A percentile compares a stretch with the other conserved stretches of the same genome.
Conservation (phyloP, 2,329 filamentous ascomycete genomes). For the Aspergillus clavatus region DNA sequence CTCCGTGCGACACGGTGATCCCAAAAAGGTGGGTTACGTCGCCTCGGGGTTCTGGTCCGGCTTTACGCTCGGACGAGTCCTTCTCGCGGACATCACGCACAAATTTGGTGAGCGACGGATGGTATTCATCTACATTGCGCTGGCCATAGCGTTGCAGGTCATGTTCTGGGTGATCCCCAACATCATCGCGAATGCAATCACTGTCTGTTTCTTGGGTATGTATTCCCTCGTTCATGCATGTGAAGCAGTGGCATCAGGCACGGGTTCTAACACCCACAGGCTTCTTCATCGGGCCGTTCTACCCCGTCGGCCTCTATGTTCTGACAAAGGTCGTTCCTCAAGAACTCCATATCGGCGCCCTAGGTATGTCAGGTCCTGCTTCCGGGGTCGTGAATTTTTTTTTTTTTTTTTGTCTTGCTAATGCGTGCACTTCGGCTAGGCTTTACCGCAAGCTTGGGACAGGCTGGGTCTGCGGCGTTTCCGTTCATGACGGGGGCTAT, state of each 20-base stretch:
- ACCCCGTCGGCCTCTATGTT: slow-evolving; percentile 22
- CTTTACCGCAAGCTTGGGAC: slow-evolving; percentile 21
- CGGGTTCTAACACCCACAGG: slow-evolving; percentile 13
- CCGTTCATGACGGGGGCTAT: slow-evolving; percentile 22
- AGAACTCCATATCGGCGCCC: slow-evolving; percentile 21
- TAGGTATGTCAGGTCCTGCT: slow-evolving; percentile 13
- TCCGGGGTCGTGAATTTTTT: too few species aligned
- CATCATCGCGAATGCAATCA: slow-evolving; percentile 20
- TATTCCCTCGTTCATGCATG: background rate
- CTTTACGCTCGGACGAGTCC: slow-evolving; percentile 19
- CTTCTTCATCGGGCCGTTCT: slow-evolving; percentile 25
- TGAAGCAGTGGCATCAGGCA: background rate
- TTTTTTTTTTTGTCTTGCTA: background rate
- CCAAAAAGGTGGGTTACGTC: slow-evolving; percentile 21
- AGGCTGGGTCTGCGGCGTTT: slow-evolving; percentile 21
- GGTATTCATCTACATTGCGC: slow-evolving; percentile 17
- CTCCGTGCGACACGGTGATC: slow-evolving; percentile 18
- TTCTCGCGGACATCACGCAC: slow-evolving; percentile 21
- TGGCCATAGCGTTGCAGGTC: slow-evolving; percentile 17
- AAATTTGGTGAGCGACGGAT: slow-evolving; percentile 21
- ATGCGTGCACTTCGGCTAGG: slow-evolving; percentile 9
- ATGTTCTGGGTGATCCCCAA: slow-evolving; percentile 21
- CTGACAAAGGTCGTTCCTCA: slow-evolving; percentile 20
- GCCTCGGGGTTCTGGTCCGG: slow-evolving; percentile 22
- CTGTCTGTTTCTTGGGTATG: slow-evolving; percentile 21